phyloP scores from a whole-genome alignment of 1,139 yeast genomes.

The Candida neerlandica region DNA sequence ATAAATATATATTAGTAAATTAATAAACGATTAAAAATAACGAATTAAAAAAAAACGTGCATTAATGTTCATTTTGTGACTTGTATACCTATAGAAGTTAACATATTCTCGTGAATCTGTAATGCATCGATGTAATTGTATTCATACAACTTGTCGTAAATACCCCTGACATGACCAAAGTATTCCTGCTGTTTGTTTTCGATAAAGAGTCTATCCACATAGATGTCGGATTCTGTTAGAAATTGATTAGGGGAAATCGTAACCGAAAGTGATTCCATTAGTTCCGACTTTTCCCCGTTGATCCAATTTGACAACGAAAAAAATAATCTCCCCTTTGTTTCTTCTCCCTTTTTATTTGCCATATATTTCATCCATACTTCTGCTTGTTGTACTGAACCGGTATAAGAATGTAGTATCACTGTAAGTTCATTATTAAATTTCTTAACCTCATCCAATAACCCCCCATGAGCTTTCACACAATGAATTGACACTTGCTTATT shows the following conservation, averaged over 20 bases:
- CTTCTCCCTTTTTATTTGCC: too few relatives aligned
- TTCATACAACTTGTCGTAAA: constrained; percentile 17
- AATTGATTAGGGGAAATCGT: constrained; percentile 27
- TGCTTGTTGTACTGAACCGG: constrained; percentile 77
- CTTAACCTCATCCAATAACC: constrained; percentile 48
- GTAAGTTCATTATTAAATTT: constrained; percentile 23
- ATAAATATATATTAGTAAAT: too few relatives aligned
- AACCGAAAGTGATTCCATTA: constrained; percentile 28
- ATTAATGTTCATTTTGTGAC: constrained; percentile 2
- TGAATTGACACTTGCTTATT: constrained; percentile 70
- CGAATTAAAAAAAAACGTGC: constrained; percentile 4
- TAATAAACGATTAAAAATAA: too few relatives aligned
- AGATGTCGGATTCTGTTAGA: constrained; percentile 41
- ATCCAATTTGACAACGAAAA: constrained; percentile 68
- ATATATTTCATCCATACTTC: constrained; percentile 49
- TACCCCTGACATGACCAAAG: constrained; percentile 15
- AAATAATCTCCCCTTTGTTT: constrained; percentile 29
- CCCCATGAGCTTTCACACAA: constrained; percentile 78
- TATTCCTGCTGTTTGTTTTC: constrained; percentile 13
- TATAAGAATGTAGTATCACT: constrained; percentile 77
- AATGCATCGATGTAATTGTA: constrained; percentile 7
- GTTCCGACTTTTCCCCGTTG: constrained; percentile 41
- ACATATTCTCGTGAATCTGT: constrained; percentile 16
- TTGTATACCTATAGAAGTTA: constrained; percentile 13
- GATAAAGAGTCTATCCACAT: constrained; percentile 30